These are phyloP conservation scores for Cytospora schulzeri DNA, from an alignment of 2,329 filamentous ascomycete species.

Conservation along the genomic window DNA sequence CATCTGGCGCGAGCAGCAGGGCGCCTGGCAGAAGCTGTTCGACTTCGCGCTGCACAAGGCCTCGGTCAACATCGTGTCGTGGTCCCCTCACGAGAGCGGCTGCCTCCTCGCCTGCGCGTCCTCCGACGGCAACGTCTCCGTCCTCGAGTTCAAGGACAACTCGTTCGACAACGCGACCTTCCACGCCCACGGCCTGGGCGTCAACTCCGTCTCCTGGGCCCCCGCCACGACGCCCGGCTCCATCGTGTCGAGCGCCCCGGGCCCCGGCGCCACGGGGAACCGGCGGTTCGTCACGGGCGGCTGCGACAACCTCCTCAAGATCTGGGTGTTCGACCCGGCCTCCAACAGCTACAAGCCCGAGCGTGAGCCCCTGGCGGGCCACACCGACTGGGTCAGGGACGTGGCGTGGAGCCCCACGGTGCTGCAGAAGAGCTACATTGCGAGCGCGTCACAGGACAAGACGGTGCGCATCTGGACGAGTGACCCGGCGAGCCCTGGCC, in stretches of 20 bases:
- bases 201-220: constrained; percentile 95
- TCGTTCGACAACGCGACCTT: constrained; percentile 89
- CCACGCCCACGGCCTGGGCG: constrained; percentile 87
- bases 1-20: constrained; percentile 91
- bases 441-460: constrained; percentile 93
- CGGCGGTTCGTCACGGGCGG: constrained; percentile 92
- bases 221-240: constrained; percentile 82
- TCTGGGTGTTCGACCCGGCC: constrained; percentile 81
- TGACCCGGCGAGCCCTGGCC: constrained; percentile 63
- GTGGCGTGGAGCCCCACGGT: constrained; percentile 97
- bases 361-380: constrained; percentile 70
- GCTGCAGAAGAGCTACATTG: constrained; percentile 94
- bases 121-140: constrained; percentile 88
- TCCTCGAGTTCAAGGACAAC: constrained; percentile 97
- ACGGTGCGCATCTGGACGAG: constrained; percentile 97
- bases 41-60: constrained; percentile 93
- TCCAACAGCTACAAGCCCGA: constrained; percentile 64
- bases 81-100: constrained; percentile 95
- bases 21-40: constrained; percentile 82
- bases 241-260: constrained; percentile 72
- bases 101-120: constrained; percentile 94
- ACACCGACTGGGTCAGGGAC: constrained; percentile 96
- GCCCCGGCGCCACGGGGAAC: constrained; percentile 62
- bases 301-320: constrained; percentile 89
- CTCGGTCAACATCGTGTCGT: constrained; percentile 93